Evolutionary conservation across 2,329 filamentous ascomycete species (phyloP).

Genomic region (Phaeosphaeriaceae sp.): DNA sequence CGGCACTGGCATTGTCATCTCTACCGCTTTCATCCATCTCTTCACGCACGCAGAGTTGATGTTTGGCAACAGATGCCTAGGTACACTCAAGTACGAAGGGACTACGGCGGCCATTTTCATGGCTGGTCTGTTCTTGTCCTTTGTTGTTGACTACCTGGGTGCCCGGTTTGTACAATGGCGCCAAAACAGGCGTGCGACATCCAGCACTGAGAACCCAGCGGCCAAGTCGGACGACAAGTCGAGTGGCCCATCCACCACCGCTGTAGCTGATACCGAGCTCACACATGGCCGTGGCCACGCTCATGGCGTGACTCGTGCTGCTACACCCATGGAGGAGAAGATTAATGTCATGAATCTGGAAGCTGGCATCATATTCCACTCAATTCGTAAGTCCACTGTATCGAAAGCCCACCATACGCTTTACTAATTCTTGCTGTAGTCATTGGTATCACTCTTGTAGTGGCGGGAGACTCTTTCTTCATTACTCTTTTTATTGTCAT

Average conservation of each 20-base stretch:
- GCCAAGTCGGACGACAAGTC: constrained; percentile 21
- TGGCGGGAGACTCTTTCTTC: constrained; percentile 59
- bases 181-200: constrained; percentile 23
- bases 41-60: constrained; percentile 75
- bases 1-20: constrained; percentile 74
- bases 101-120: constrained; percentile 74
- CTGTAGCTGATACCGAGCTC: constrained; percentile 20
- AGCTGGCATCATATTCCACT: constrained; percentile 77
- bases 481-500: constrained; percentile 66
- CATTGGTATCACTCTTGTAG: constrained; percentile 67
- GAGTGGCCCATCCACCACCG: constrained; percentile 7
- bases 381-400: constrained; percentile 60
- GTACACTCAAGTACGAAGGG: constrained; percentile 69
- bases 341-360: constrained; percentile 74
- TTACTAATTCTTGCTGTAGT: constrained; percentile 49
- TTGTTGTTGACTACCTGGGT: constrained; percentile 72
- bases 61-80: constrained; percentile 74
- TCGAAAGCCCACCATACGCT: neutral
- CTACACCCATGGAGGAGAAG: constrained; percentile 49
- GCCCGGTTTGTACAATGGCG: constrained; percentile 61
- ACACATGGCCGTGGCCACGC: constrained; percentile 24
- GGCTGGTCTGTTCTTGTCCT: constrained; percentile 75
- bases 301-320: constrained; percentile 28
- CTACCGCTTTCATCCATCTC: constrained; percentile 74
- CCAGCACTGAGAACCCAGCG: constrained; percentile 21